Evolutionary conservation across 139 green algal species (phyloP), one percentile per base, ranked within the genome.

Genomic region (Gonium pectorale): DNA sequence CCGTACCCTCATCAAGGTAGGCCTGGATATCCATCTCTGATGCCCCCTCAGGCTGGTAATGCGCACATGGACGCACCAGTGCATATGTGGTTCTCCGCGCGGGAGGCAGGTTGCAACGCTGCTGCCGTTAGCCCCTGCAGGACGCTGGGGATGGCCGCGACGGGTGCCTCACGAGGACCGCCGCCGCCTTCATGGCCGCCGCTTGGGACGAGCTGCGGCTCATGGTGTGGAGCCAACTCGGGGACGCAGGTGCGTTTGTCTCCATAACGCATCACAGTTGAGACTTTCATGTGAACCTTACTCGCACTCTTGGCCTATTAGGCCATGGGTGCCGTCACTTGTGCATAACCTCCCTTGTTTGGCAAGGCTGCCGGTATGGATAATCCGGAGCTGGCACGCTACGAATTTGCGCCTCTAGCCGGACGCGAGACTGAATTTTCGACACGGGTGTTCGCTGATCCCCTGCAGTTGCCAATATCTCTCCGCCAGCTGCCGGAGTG

Each of bases 31-130:
- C 68, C 26, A 27, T 41, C 27, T 29, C 26, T 77, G 26, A 27
- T 77, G 41, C n/a, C n/a, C n/a, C n/a, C n/a, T n/a, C 68, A 74
- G 67, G 67, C 54, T 74, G 2, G 67, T 71, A 49, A n/a, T 33
- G 62, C 62, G 37, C 56, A 35, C 56, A 64, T 64, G 19, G n/a
- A 22, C 15, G 19, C 17, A n/a, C 19, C 56, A 64, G 19, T 33
- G n/a, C n/a, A n/a, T n/a, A n/a, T n/a, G n/a, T n/a, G n/a, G n/a
- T n/a, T n/a, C n/a, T n/a, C n/a, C n/a, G n/a, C n/a, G n/a, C n/a
- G n/a, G 56, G 22, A n/a, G 6, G 56, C 56, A 64, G 56, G 6
- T 64, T 6, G 6, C 56, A 64, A 64, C 56, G n/a, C 19, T 22
- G 56, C 56, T 6, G 19, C 6, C 56, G n/a, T 9, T 41, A 41